Base-by-base conservation (phyloP, 2,329 filamentous ascomycete genomes). In the Trichophyton verrucosum region DNA sequence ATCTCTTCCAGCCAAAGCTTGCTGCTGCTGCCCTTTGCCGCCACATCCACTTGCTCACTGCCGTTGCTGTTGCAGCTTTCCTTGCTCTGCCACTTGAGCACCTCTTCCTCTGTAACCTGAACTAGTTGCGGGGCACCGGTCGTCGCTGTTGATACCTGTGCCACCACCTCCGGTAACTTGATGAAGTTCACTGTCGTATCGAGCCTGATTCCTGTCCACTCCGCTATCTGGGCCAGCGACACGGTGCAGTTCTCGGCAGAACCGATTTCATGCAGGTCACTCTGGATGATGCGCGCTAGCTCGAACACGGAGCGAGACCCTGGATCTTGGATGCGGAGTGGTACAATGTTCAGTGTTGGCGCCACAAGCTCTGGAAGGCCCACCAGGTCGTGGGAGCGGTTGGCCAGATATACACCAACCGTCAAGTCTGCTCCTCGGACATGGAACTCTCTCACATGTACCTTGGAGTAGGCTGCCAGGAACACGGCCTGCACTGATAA, bases 141-240 rank as follows among this genome's bases (percentile, higher is more conserved):
- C 20, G 20, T 20, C 3, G 33, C 20, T n/a, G 40, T 20, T 22
- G 58, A 42, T 46, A 58, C 53, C 17, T 57, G 30, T 30, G 57
- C 27, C n/a, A 24, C 3, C 27, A 47, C 15, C 46, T 74, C 75
- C 1, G 81, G 81, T 3, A 84, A 71, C 58, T 78, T 83, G 17
- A 95, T 72, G 65, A 95, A 94, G 70, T 96, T 96, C 67, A 96
- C 84, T 74, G 89, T 92, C 0, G 81, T 84, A 66, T 88, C 81
- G 0, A 95, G 72, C 60, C 73, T 77, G 1, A 90, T 74, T 0
- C 86, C 87, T 0, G 88, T 92, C 90, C 90, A 96, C 15, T 79
- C 72, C 20, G 78, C 73, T 42, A 96, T 85, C 70, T 95, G 86
- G 75, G 82, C 83, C 1, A 96, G 74, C 1, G 83, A 83, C 0